Evolutionary conservation across 192 early-diverging fungal species (phyloP), one percentile per base, ranked within the genome.

Genomic region (Gonapodya prolifera): DNA sequence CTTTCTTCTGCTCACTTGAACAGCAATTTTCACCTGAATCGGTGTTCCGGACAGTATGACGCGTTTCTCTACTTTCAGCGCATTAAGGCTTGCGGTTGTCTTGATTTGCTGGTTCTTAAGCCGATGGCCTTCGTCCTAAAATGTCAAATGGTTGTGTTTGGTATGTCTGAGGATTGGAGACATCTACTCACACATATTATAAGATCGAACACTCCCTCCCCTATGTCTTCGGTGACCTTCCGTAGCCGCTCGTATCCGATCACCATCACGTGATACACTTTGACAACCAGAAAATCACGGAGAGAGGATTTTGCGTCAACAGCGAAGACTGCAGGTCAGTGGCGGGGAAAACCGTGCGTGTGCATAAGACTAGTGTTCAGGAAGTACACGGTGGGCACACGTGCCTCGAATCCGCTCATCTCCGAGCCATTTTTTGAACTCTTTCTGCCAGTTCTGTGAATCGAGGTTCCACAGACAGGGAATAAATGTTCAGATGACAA

Each of bases 21-120:
- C n/a, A n/a, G n/a, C n/a, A n/a, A n/a, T n/a, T n/a, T 70, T 76
- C 71, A 88, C 87, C 76, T 90, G 89, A 75, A 90, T 89, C 1
- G 89, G 89, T 29, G 89, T 90, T 29, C 89, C 89, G 2, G 84
- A 84, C 0, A 90, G 83, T 70, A 89, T 87, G 76, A 89, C 85
- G n/a, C 88, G 79, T 35, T 78, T 33, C 30, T 28, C 70, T 2
- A 83, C 78, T 1, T 70, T 34, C 0, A 87, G 45, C 2, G 75
- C 35, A 0, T 35, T 70, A 0, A 87, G 30, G 0, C 79, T 82
- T 45, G 82, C 77, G 0, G 76, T 69, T 0, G 82, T 80, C 70
- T 82, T 76, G 18, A 83, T 80, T 30, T 81, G 34, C 0, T 69
- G 35, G 78, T 87, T 85, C 31, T 73, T 73, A 29, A 73, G 71